Conservation (phyloP, 2,329 filamentous ascomycete genomes). For the Ceratocystis destructans region DNA sequence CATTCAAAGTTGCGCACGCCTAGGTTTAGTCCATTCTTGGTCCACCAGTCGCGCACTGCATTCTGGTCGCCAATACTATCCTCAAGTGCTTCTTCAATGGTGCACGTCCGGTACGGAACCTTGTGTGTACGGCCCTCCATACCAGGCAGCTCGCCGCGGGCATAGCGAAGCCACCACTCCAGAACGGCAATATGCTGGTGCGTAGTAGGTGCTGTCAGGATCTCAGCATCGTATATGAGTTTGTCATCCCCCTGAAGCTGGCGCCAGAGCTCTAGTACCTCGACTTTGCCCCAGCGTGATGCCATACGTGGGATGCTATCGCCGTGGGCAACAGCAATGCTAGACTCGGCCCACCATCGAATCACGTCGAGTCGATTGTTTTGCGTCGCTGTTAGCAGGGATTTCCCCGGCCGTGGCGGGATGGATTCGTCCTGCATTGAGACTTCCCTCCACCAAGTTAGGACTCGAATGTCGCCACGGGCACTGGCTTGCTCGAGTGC, state of each 20-base stretch:
- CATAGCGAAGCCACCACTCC: constrained; percentile 79
- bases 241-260: constrained; percentile 48
- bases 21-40: constrained; percentile 65
- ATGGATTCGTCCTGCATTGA: constrained; percentile 44
- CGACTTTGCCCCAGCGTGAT: constrained; percentile 70
- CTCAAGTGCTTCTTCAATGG: constrained; percentile 88
- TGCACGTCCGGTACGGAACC: constrained; percentile 88
- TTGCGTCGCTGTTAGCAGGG: constrained; percentile 70
- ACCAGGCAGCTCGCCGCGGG: constrained; percentile 39
- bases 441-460: constrained; percentile 85
- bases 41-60: constrained; percentile 75
- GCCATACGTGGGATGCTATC: constrained; percentile 75
- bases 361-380: constrained; percentile 65
- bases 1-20: constrained; percentile 74
- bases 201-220: constrained; percentile 74
- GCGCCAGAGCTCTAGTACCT: constrained; percentile 73
- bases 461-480: constrained; percentile 68
- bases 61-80: constrained; percentile 66
- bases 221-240: constrained; percentile 67
- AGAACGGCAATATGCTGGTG: constrained; percentile 73
- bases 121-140: constrained; percentile 45
- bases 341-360: constrained; percentile 76
- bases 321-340: constrained; percentile 64
- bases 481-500: constrained; percentile 79
- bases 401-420: constrained; percentile 66